phyloP scores from a whole-genome alignment of 1,284 basidiomycete genomes.

The Sanghuangporus weigelae region DNA sequence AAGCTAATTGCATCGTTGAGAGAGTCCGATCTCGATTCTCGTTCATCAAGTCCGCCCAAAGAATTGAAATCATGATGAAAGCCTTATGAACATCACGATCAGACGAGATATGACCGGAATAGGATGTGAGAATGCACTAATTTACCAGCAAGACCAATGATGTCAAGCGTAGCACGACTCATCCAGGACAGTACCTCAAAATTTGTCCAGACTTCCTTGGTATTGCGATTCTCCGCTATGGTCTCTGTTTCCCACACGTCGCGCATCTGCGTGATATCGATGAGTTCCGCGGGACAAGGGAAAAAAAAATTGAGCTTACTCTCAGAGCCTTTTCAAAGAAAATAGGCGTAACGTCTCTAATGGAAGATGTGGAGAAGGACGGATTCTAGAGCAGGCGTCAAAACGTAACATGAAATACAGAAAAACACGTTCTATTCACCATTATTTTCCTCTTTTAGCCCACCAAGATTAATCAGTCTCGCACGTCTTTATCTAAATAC shows the following conservation, averaged over 20 bases:
- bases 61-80: constrained; percentile 64
- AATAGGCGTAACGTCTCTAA: constrained; percentile 48
- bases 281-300: no score
- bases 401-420: neutral
- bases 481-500: neutral
- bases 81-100: constrained; percentile 29
- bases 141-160: constrained; percentile 62
- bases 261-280: constrained; percentile 33
- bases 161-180: constrained; percentile 55
- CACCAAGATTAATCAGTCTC: no score
- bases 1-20: constrained; percentile 28
- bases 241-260: constrained; percentile 37
- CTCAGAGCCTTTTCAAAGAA: constrained; percentile 49
- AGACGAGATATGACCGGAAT: neutral
- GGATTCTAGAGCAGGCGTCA: constrained; percentile 38
- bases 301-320: constrained; percentile 10
- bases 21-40: constrained; percentile 21
- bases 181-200: constrained; percentile 53
- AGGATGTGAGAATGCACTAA: neutral
- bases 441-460: constrained; percentile 9
- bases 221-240: constrained; percentile 8
- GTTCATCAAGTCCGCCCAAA: constrained; percentile 19
- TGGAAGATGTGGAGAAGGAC: constrained; percentile 50
- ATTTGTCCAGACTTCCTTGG: constrained; percentile 17
- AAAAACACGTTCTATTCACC: neutral